Base-by-base conservation (phyloP, 345 rosid species). In the Anastatica hierochuntica region DNA sequence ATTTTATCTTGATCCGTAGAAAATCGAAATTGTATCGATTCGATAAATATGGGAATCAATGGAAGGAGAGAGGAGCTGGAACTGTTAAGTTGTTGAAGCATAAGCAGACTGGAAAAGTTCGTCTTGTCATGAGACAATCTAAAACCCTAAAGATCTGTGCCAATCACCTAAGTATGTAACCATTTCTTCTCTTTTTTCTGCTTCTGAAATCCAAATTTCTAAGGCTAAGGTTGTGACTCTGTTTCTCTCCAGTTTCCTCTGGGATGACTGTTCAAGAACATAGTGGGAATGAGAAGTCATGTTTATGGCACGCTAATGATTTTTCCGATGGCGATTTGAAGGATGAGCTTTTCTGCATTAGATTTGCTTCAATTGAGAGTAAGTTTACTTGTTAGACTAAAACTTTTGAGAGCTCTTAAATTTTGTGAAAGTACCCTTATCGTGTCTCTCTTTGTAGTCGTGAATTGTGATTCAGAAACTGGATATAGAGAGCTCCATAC, bases 91-190 rank as follows among this genome's bases (percentile, higher is more conserved):
- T 90, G 5, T 63, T 90, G 77, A 86, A 84, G 70, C 97, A 90
- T 56, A 87, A 82, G 60, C 69, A 68, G 37, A 62, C 72, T 13
- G 83, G 81, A 3, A 90, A 82, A 31, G 88, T 90, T 52, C 80
- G 97, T 3, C 90, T 89, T 19, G 87, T 90, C 35, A 82, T 84
- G 87, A 75, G 97, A 53, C 97, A 89, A 43, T 82, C 88, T 13
- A 90, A 84, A 70, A 86, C 98, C 20, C 85, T 90, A 57, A 90
- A 87, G 86, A 87, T 90, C 85, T 90, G 97, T 19, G 97, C 96
- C 38, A 90, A 90, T 66, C 96, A 90, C 76, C 69, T 82, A n/a
- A 80, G 94, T 84, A 10, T 38, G 84, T 62, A 11, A n/a, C n/a
- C n/a, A n/a, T n/a, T n/a, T n/a, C n/a, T 8, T 2, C 9, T 1